Evolutionary conservation across 495 filamentous ascomycete genomes (phyloP).

Genomic region (Podospora didyma): DNA sequence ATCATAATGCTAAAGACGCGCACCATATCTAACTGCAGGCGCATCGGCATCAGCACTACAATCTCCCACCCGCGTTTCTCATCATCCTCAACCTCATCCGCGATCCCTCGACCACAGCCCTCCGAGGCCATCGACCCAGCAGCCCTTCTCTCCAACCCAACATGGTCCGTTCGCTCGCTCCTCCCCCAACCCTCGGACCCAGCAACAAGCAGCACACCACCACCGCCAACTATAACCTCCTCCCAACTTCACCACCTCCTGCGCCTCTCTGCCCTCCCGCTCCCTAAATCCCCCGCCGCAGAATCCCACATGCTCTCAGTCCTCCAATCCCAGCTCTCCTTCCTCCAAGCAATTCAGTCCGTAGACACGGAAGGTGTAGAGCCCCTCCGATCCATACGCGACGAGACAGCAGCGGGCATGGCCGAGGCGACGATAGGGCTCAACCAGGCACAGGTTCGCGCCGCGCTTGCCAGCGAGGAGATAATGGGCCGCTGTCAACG

Average conservation of each 20-base stretch:
- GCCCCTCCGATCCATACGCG: slow-evolving; percentile 73
- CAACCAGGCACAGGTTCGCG: slow-evolving; percentile 24
- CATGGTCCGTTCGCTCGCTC: slow-evolving; percentile 82
- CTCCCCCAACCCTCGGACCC: slow-evolving; percentile 38
- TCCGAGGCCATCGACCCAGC: slow-evolving; percentile 12
- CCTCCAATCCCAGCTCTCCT: slow-evolving; percentile 79
- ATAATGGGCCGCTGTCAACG: slow-evolving; percentile 39
- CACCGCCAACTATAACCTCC: slow-evolving; percentile 41
- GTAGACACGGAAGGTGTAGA: slow-evolving; percentile 69
- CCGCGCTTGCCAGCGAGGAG: slow-evolving; percentile 39
- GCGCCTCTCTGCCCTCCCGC: slow-evolving; percentile 82
- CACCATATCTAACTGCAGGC: too few species aligned
- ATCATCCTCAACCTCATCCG: slow-evolving; percentile 10
- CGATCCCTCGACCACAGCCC: slow-evolving; percentile 1
- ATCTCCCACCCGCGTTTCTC: slow-evolving; percentile 4
- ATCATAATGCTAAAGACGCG: too few species aligned
- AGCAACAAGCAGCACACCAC: slow-evolving; percentile 35
- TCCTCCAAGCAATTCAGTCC: slow-evolving; percentile 77
- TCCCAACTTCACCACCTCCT: slow-evolving; percentile 73
- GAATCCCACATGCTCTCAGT: slow-evolving; percentile 64
- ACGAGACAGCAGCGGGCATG: slow-evolving; percentile 59
- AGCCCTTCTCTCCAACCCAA: slow-evolving; percentile 62
- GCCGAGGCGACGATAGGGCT: slow-evolving; percentile 41
- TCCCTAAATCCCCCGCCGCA: slow-evolving; percentile 53
- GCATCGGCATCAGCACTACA: too few species aligned